These are phyloP conservation scores for Candida albicans DNA, from an alignment of 1,139 yeast genomes.

Conservation along the genomic window DNA sequence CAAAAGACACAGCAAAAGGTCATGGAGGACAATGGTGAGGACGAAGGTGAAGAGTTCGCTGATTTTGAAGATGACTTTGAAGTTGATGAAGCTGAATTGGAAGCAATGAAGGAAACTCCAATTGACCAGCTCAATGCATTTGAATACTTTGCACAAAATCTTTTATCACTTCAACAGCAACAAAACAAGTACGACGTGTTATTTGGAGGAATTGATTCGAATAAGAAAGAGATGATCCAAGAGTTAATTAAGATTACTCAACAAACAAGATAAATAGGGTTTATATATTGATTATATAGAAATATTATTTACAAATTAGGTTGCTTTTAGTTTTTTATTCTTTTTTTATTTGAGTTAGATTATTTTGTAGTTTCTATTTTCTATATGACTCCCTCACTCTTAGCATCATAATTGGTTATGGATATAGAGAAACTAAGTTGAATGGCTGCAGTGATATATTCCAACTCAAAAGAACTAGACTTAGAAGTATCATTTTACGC, in stretches of 20 bases:
- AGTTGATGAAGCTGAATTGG: constrained; percentile 54
- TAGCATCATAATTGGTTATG: too few relatives aligned
- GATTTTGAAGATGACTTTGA: constrained; percentile 43
- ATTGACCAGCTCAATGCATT: constrained; percentile 50
- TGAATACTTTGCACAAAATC: constrained; percentile 38
- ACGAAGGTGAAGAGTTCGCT: constrained; percentile 32
- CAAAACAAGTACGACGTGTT: constrained; percentile 35
- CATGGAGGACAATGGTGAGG: constrained; percentile 24
- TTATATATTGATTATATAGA: not conserved
- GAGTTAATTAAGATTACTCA: constrained; percentile 29
- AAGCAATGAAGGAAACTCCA: constrained; percentile 54
- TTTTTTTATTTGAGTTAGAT: too few relatives aligned
- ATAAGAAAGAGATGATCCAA: constrained; percentile 34
- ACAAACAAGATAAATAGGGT: not conserved
- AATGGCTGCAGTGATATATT: too few relatives aligned
- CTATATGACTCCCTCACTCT: too few relatives aligned
- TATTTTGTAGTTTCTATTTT: too few relatives aligned
- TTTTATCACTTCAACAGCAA: constrained; percentile 35
- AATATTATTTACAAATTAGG: not conserved
- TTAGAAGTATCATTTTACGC: too few relatives aligned
- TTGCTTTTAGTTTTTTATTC: not conserved
- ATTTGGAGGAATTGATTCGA: constrained; percentile 38
- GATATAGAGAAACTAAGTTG: too few relatives aligned
- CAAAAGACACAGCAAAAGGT: constrained; percentile 26
- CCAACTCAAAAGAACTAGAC: too few relatives aligned